Base-by-base conservation (phyloP, 2,329 filamentous ascomycete species). In the Calonectria honghensis region DNA sequence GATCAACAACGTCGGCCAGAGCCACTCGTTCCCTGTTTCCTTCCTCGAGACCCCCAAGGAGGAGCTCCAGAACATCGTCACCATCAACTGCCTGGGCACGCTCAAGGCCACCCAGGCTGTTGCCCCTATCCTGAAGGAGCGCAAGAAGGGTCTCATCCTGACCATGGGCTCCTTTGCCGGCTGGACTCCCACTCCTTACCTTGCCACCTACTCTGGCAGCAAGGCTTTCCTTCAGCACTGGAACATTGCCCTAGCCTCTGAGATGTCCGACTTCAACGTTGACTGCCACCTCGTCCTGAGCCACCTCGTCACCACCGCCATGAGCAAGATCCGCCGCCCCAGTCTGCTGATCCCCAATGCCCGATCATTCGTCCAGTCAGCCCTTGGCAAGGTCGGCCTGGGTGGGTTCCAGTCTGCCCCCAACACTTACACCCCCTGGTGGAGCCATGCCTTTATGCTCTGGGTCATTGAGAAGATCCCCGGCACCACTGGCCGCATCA, bases 141-240 rank as follows among this genome's bases (percentile, higher is more conserved):
- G 96, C 81, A 95, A 94, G 87, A 92, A 93, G 72, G 97, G 97
- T 31, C 90, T 99, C 45, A 95, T 99, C 82, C 89, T 99, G 70
- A 99, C 96, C 73, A 98, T 99, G 96, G 97, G 96, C 61, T 98
- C 96, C 14, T 98, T 98, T 83, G 97, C 94, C 76, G 97, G 97
- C 79, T 94, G 97, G 86, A 92, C 97, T 75, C 97, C 97, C 10
- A 98, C 95, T 0, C 96, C 97, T 7, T 93, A 97, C 70, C 91
- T 99, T 57, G 97, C 97, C 16, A 98, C 97, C 4, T 99, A 99
- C 90, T 97, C 95, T 57, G 97, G 97, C 78, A 97, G 94, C 91
- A 99, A 99, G 88, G 96, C 97, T 1, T 99, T 99, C 90, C 90
- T 99, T 64, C 96, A 98, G 87, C 94, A 98, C 83, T 99, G 97